phyloP scores from a whole-genome alignment of 129 eudicot genomes.

The Lonicera japonica region DNA sequence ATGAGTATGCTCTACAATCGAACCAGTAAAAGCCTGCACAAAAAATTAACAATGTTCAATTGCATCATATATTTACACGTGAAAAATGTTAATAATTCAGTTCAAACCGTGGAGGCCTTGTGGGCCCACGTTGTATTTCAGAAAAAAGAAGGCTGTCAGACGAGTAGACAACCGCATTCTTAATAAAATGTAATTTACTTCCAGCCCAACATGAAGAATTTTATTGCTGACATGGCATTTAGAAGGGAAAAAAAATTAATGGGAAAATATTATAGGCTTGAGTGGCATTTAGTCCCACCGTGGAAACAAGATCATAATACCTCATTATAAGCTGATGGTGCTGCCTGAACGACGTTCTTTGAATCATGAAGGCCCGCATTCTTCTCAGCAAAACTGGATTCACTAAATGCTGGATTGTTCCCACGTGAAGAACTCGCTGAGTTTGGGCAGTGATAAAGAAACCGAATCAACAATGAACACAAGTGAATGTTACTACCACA shows the following conservation, averaged over 20 bases:
- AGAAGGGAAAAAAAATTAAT: too few species aligned
- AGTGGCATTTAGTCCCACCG: too few species aligned
- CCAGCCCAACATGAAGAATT: too few species aligned
- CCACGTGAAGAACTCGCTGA: conserved; percentile 21
- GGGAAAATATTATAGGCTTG: too few species aligned
- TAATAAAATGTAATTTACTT: too few species aligned
- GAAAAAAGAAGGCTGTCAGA: too few species aligned
- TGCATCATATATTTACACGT: neutral
- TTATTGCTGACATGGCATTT: too few species aligned
- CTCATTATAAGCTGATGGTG: conserved; percentile 24
- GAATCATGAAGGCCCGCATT: conserved; percentile 21
- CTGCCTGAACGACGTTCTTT: conserved; percentile 17
- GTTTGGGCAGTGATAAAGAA: conserved; percentile 14
- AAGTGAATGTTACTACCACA: neutral
- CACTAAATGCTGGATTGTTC: conserved; percentile 23
- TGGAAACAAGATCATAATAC: conserved; percentile 10
- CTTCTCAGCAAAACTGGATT: conserved; percentile 15
- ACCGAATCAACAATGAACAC: neutral
- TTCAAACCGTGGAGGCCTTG: too few species aligned
- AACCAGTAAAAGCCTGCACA: conserved; percentile 69
- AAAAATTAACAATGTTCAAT: neutral
- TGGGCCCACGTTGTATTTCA: too few species aligned
- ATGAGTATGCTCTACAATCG: conserved; percentile 62
- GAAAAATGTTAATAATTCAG: too few species aligned
- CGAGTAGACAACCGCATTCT: too few species aligned